A percentile compares a stretch with the other conserved stretches of the same genome.
Conservation (phyloP, 164 flowering plant species). For the Malania oleifera region DNA sequence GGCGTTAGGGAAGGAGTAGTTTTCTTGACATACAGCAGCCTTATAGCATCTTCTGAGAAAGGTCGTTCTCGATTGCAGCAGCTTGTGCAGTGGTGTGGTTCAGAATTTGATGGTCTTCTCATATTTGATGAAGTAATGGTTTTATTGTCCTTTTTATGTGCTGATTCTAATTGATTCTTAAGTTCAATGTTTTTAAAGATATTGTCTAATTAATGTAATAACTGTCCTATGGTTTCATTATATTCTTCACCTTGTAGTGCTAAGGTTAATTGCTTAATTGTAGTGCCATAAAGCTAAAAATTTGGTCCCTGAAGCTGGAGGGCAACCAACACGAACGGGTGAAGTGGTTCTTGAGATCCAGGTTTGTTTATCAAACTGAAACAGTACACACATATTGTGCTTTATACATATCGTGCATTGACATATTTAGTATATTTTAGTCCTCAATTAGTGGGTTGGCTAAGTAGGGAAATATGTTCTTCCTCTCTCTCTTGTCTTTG, state of each 20-base stretch:
- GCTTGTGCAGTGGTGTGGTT: constrained; percentile 92
- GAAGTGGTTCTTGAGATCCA: constrained; percentile 95
- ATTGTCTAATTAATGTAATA: background rate
- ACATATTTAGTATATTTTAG: too few species aligned
- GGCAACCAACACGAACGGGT: constrained; percentile 92
- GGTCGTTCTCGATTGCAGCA: constrained; percentile 94
- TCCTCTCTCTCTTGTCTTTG: too few species aligned
- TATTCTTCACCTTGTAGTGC: constrained; percentile 7
- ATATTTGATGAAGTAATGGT: constrained; percentile 87
- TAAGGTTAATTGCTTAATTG: constrained; percentile 25
- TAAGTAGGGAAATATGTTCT: too few species aligned
- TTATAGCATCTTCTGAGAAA: constrained; percentile 94
- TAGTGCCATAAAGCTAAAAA: constrained; percentile 99
- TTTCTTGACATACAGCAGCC: constrained; percentile 91
- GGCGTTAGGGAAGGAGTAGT: constrained; percentile 88
- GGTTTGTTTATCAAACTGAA: constrained; percentile 37
- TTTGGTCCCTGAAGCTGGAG: constrained; percentile 93
- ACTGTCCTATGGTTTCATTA: constrained; percentile 9
- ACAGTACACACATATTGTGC: background rate
- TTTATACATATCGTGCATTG: too few species aligned
- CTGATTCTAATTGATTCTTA: background rate
- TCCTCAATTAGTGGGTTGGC: too few species aligned
- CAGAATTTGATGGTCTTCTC: constrained; percentile 76
- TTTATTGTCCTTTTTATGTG: background rate
- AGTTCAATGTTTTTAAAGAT: background rate